Percentiles rank a stretch among this genome's conserved stretches.
These are phyloP conservation scores for Neofusicoccum kwambonambiense DNA, from an alignment of 2,329 filamentous ascomycete genomes.

Conservation along the genomic window DNA sequence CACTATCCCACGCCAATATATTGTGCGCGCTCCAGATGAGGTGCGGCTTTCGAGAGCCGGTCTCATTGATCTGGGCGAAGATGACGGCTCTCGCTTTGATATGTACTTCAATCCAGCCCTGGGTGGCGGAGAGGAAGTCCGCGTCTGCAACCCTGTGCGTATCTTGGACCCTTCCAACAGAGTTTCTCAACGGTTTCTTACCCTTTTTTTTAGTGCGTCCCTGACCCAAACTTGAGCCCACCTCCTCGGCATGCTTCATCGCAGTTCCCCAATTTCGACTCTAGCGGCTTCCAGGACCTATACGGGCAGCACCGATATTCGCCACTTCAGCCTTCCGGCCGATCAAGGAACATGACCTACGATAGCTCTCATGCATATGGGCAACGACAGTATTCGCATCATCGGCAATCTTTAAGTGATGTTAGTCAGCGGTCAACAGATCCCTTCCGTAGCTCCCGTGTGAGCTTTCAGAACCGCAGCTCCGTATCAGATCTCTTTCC, in stretches of 20 bases:
- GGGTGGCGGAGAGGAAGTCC: conserved; percentile 66
- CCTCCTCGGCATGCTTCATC: conserved; percentile 47
- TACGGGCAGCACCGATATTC: conserved; percentile 27
- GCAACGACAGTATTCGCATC: neutral
- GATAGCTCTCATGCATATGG: conserved; percentile 2
- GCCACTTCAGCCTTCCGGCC: neutral
- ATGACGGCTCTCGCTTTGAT: conserved; percentile 30
- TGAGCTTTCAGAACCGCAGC: neutral
- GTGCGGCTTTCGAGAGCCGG: neutral
- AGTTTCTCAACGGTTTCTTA: neutral
- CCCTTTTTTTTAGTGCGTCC: conserved; percentile 52
- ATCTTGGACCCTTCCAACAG: neutral
- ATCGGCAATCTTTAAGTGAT: conserved; percentile 6
- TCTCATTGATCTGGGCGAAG: conserved; percentile 46
- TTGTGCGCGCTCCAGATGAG: conserved; percentile 64
- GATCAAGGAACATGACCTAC: conserved; percentile 14
- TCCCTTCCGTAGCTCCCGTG: neutral
- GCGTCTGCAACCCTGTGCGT: conserved; percentile 62
- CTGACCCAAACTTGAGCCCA: conserved; percentile 63
- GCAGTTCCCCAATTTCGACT: conserved; percentile 6
- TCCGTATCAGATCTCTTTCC: conserved; percentile 5
- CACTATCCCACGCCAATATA: conserved; percentile 89
- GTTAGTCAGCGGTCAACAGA: conserved; percentile 5
- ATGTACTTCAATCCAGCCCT: conserved; percentile 48
- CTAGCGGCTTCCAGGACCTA: conserved; percentile 2